Base-by-base conservation (phyloP, 192 early-diverging fungal species). In the Martensiomyces pterosporus region DNA sequence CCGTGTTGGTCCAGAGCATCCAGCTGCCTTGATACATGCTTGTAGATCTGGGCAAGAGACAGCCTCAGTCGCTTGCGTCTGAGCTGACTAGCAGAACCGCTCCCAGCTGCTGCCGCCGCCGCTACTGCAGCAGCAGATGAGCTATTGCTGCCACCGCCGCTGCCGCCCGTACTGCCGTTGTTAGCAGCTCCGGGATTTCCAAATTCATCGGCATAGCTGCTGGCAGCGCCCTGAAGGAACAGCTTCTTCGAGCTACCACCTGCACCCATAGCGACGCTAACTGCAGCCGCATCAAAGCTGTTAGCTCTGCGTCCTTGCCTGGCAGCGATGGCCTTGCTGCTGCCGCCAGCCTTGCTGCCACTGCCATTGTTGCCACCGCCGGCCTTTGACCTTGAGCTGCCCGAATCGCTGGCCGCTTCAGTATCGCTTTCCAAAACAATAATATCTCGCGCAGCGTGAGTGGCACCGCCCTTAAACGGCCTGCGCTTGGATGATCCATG, bases 1-100 rank as follows among this genome's bases (percentile, higher is more conserved):
- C 89, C 84, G 4, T 69, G 71, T 4, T 81, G 65, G 48, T 81
- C 72, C 2, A 60, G 49, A 3, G 80, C 74, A 9, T 81, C 76
- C 16, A 75, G 37, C 22, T 72, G 61, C 14, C 60, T 51, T 24
- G 69, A 50, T 2, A 75, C 65, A 10, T 64, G 66, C 27, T 53
- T 58, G 43, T 68, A 69, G 9, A 75, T 64, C 37, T 68, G 72
- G n/a, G 61, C 66, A 27, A 75, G 49, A 9, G 72, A 75, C 35
- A 64, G 34, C 15, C 66, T 49, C 16, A 75, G 66, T 23, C 60
- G 53, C 25, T 47, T 33, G 18, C 66, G 51, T 24, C 66, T 48
- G 39, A 45, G 61, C 26, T 62, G 63, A 26, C 52, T 52, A 24
- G 64, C 49, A 12, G 63, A 58, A n/a, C 47, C 55, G 13, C 25